phyloP scores from a whole-genome alignment of 2,329 filamentous ascomycete genomes.

The Chalaropsis ovoidea region DNA sequence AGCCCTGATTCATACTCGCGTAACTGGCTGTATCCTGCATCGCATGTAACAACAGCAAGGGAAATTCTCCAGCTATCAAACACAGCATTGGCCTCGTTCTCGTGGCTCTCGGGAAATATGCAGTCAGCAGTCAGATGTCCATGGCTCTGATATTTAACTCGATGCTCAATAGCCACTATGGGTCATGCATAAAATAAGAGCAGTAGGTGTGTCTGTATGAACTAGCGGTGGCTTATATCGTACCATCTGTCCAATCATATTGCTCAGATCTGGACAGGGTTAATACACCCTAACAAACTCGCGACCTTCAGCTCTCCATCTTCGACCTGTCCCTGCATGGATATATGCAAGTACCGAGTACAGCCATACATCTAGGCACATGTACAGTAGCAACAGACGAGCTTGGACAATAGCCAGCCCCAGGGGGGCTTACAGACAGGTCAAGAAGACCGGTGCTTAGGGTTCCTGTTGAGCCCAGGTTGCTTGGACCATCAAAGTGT shows the following conservation, averaged over 20 bases:
- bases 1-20: not conserved
- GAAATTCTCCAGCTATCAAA: not conserved
- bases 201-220: not conserved
- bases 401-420: not conserved
- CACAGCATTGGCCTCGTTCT: not conserved
- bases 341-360: not conserved
- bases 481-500: not conserved
- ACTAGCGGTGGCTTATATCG: not conserved
- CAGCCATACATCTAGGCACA: not conserved
- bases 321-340: not conserved
- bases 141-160: not conserved
- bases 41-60: not conserved
- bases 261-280: not conserved
- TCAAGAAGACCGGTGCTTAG: not conserved
- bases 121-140: not conserved
- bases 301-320: not conserved
- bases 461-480: not conserved
- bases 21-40: not conserved
- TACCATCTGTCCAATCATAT: not conserved
- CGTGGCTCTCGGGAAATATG: not conserved
- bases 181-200: not conserved
- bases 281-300: not conserved
- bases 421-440: too few species aligned
- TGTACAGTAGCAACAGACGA: slow-evolving; percentile 1
- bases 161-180: not conserved